phyloP scores from a whole-genome alignment of 441 rosid species.

The Adansonia grandidieri region DNA sequence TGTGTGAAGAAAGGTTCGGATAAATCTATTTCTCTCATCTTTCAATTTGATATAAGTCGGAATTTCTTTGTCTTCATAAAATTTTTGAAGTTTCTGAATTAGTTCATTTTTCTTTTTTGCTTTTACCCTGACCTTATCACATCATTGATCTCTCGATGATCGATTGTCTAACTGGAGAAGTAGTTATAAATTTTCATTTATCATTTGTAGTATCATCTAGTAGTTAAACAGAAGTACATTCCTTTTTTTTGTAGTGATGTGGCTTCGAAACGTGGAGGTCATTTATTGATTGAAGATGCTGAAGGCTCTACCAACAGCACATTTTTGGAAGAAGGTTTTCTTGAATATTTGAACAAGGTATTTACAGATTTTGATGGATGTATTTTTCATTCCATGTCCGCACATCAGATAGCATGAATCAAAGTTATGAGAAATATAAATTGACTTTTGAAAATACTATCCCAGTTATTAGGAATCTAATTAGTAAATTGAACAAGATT shows the following conservation, averaged over 20 bases:
- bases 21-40: constrained; percentile 17
- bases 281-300: constrained; percentile 67
- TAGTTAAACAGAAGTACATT: constrained; percentile 17
- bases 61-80: constrained; percentile 8
- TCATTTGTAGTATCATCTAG: not conserved
- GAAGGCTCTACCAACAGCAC: constrained; percentile 47
- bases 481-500: not conserved
- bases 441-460: not conserved
- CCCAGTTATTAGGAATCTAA: not conserved
- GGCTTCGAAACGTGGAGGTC: constrained; percentile 56
- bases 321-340: constrained; percentile 76
- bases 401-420: not conserved
- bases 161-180: not conserved
- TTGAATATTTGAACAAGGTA: constrained; percentile 84
- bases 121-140: not conserved
- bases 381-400: not conserved
- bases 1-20: constrained; percentile 75
- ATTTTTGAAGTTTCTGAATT: not conserved
- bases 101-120: not conserved
- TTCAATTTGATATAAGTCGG: not conserved
- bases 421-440: not conserved
- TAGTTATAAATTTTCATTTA: constrained; percentile 9
- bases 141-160: not conserved
- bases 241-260: constrained; percentile 41
- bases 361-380: constrained; percentile 7